Conservation (phyloP, 345 rosid genomes). For the Eucalyptus caleyi region DNA sequence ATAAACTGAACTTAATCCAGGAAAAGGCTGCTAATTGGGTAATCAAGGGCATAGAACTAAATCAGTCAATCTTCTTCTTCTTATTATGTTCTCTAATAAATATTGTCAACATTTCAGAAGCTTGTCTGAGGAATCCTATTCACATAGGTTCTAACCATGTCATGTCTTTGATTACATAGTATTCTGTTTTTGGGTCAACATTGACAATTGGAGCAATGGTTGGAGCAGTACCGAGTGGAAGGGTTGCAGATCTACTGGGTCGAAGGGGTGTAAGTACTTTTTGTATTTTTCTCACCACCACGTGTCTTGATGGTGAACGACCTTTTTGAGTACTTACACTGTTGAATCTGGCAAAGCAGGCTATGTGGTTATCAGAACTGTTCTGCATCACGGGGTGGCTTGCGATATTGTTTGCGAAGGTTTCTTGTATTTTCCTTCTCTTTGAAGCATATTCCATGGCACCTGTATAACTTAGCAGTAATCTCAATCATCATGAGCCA, state of each 20-base stretch:
- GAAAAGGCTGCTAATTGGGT: background rate
- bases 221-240: slow-evolving; percentile 12
- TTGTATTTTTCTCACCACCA: background rate
- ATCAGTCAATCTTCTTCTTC: background rate
- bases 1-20: background rate
- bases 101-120: background rate
- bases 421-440: background rate
- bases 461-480: background rate
- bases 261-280: slow-evolving; percentile 9
- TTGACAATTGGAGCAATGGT: slow-evolving; percentile 20
- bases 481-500: background rate
- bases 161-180: background rate
- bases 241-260: slow-evolving; percentile 15
- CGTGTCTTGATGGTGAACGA: too few species aligned
- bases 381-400: slow-evolving; percentile 20
- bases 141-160: background rate
- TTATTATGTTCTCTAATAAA: background rate
- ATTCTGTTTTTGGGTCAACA: slow-evolving; percentile 16
- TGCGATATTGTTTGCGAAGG: slow-evolving; percentile 6
- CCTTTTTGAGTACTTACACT: background rate
- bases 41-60: background rate
- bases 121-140: background rate
- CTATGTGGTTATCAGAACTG: slow-evolving; percentile 12
- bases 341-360: background rate
- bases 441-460: background rate